Evolutionary conservation across 2,329 filamentous ascomycete genomes (phyloP), one percentile per base, ranked within the genome.

Genomic region (Thielaviopsis ethacetica): DNA sequence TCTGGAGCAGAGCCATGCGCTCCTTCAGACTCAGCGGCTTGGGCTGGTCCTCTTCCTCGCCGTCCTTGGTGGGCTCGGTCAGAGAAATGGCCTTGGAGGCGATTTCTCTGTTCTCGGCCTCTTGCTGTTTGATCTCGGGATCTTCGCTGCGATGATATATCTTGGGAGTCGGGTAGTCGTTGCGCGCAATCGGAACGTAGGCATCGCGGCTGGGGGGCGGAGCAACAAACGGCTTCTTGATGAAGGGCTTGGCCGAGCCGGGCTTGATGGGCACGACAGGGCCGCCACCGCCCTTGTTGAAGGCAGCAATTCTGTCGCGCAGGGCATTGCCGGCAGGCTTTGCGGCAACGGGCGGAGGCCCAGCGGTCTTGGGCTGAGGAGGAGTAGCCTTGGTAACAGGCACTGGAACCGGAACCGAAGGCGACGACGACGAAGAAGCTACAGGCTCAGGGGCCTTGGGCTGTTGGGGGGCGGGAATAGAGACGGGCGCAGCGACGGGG

Each of bases 171-270:
- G 85, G 83, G 17, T 79, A 72, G 62, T 93, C 86, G 22, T 84
- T 81, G 21, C 62, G 62, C 30, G 79, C 77, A 3, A 87, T 84
- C 24, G 93, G 88, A 10, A 98, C 79, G 67, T 88, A 98, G 24
- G 91, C 86, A 73, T 96, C 86, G 64, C 89, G 86, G 70, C 90
- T 95, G 0, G 93, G 93, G 19, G 93, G 93, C 56, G 93, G 90
- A 3, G 93, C 88, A 59, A 98, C 91, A 66, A 96, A 98, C 0
- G 91, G 90, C 72, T 97, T 97, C 77, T 91, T 96, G 71, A 98
- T 84, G 67, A 97, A 97, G 78, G 63, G 78, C 77, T 54, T 79
- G 75, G 61, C 80, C 76, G 38, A 85, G 72, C 1, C 82, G 82
- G 90, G 88, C 68, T 95, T 95, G 73, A 94, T 91, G 1, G 93